These are phyloP conservation scores for Sporobolomyces phaffii DNA, from an alignment of 768 basidiomycete genomes.

Conservation along the genomic window DNA sequence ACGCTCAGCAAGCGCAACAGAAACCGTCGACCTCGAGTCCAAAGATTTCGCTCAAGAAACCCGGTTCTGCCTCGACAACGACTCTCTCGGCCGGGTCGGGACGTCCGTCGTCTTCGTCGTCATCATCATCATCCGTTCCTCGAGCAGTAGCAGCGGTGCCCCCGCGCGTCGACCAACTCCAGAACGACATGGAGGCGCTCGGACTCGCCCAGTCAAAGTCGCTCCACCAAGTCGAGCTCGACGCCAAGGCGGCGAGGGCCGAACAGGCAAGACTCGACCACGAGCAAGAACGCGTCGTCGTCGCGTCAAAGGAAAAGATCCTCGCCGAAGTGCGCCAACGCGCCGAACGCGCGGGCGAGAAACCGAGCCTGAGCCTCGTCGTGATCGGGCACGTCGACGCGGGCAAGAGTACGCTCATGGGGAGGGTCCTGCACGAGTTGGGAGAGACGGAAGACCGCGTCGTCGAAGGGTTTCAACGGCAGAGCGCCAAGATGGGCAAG, in stretches of 20 bases:
- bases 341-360: conserved; percentile 51
- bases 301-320: conserved; percentile 72
- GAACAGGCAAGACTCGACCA: neutral
- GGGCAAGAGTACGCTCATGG: conserved; percentile 97
- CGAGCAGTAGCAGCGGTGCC: too few species aligned
- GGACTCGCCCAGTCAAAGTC: conserved; percentile 5
- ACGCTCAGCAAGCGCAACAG: too few species aligned
- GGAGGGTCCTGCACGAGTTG: conserved; percentile 82
- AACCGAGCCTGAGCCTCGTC: conserved; percentile 73
- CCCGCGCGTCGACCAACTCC: too few species aligned
- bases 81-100: neutral
- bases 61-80: neutral
- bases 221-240: neutral
- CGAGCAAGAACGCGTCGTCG: conserved; percentile 56
- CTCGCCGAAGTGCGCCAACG: conserved; percentile 67
- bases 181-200: conserved; percentile 26
- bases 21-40: neutral
- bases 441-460: conserved; percentile 82
- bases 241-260: neutral
- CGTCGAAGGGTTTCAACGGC: conserved; percentile 74
- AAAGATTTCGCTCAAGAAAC: conserved; percentile 5
- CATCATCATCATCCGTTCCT: neutral
- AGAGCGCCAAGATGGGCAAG: conserved; percentile 83
- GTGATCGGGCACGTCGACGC: conserved; percentile 99
- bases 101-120: too few species aligned